Base-by-base conservation (phyloP, 1,284 basidiomycete genomes). In the Afroboletus lepidellus region DNA sequence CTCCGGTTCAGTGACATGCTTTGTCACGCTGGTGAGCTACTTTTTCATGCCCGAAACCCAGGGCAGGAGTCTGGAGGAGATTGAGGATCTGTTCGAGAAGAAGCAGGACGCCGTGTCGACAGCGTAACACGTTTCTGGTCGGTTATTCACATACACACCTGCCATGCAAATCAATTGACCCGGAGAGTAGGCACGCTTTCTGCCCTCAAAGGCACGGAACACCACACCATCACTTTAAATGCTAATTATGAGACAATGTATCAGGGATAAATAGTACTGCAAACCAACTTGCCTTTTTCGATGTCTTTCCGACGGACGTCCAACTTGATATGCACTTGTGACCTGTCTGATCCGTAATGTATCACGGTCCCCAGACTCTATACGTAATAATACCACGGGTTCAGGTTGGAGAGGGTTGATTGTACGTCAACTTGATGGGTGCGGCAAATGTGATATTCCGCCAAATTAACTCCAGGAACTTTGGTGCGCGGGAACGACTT, bases 21-120 rank as follows among this genome's bases (percentile, higher is more conserved):
- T 77, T 41, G 71, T 72, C 23, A 72, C 72, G 18, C n/a, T 72
- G 23, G 67, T 75, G 11, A 77, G 74, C 53, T 53, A 71, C 30
- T 65, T 72, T 1, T 75, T 70, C 55, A 69, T 72, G 58, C 77
- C 77, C 15, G 79, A 80, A 59, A 77, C 74, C 7, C 72, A 72
- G 41, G 77, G 77, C 3, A 69, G 70, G 48, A 72, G 68, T 41
- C 62, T 79, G 43, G 77, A 77, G 57, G 69, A 73, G 27, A 72
- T 79, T 8, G 69, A 72, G 43, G 59, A 52, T 37, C 60, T 71
- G 18, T 76, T 76, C 56, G 66, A 72, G 50, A 62, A 57, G 51
- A 64, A 57, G 27, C 5, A 29, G 6, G n/a, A 29, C 21, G 27
- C 34, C n/a, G 16, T n/a, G 13, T 50, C 25, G 36, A 41, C 41